Conservation (phyloP, 2,329 filamentous ascomycete species). For the Diaporthe ilicicola region DNA sequence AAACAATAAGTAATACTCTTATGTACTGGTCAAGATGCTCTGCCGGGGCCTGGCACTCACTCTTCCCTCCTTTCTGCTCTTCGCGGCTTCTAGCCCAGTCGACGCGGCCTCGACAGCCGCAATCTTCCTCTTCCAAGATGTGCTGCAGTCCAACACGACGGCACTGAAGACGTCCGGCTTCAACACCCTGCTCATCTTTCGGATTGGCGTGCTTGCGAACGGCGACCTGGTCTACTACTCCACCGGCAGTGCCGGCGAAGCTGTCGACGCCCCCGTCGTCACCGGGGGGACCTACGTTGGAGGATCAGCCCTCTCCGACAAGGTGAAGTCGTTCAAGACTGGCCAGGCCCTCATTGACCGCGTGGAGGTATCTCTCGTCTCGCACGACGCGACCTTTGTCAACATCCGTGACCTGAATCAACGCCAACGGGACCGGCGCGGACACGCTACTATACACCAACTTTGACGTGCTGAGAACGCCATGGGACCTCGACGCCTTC, state of each 20-base stretch:
- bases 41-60: not conserved
- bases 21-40: not conserved
- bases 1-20: not conserved
- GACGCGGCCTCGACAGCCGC: not conserved
- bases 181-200: slow-evolving; percentile 31
- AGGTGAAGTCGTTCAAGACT: slow-evolving; percentile 50
- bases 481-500: slow-evolving; percentile 52
- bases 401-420: slow-evolving; percentile 46
- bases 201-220: slow-evolving; percentile 29
- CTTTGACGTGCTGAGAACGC: slow-evolving; percentile 46
- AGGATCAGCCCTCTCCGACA: slow-evolving; percentile 48
- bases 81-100: not conserved
- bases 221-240: slow-evolving; percentile 33
- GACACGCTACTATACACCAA: slow-evolving; percentile 46
- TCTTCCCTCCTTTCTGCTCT: not conserved
- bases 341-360: slow-evolving; percentile 43
- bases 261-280: slow-evolving; percentile 17
- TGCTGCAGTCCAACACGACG: slow-evolving; percentile 30
- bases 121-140: slow-evolving; percentile 24
- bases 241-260: slow-evolving; percentile 30
- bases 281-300: slow-evolving; percentile 28
- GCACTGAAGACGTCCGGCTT: slow-evolving; percentile 30
- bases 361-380: slow-evolving; percentile 45
- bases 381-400: slow-evolving; percentile 45
- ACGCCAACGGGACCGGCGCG: slow-evolving; percentile 41